Evolutionary conservation across 2,329 filamentous ascomycete genomes (phyloP).

Genomic region (Scedosporium boydii): DNA sequence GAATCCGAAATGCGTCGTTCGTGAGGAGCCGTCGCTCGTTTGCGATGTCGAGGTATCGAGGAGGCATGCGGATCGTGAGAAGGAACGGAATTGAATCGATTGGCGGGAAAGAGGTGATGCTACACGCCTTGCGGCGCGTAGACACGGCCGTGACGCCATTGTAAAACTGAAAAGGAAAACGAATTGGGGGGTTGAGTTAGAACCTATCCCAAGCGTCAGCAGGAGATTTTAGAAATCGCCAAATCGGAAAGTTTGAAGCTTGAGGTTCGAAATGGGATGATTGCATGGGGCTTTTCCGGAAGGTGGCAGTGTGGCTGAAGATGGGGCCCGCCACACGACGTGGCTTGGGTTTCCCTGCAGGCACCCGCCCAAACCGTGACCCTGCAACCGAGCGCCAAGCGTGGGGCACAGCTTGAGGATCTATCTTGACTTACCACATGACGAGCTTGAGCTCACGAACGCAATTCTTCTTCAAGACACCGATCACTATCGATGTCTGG

Average conservation of each 20-base stretch:
- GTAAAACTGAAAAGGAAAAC: neutral
- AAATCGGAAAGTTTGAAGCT: neutral
- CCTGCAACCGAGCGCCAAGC: neutral
- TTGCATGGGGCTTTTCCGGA: neutral
- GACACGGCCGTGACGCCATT: constrained; percentile 6
- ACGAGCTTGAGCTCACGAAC: neutral
- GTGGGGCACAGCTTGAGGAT: neutral
- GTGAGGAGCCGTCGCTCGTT: constrained; percentile 26
- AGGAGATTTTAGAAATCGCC: neutral
- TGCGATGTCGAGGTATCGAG: constrained; percentile 13
- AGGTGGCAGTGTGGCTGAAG: neutral
- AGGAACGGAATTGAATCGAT: constrained; percentile 8
- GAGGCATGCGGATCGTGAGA: constrained; percentile 7
- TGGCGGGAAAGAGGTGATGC: constrained; percentile 3
- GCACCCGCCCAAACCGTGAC: neutral
- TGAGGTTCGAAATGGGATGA: neutral
- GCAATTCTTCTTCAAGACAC: too few relatives aligned
- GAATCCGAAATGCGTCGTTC: constrained; percentile 84
- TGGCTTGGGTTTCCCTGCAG: neutral
- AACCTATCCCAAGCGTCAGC: neutral
- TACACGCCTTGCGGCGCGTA: constrained; percentile 8
- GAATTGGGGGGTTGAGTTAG: neutral
- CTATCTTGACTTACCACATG: neutral
- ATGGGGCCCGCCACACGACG: neutral
- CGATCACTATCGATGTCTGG: too few relatives aligned